These are phyloP conservation scores for Tetracentron sinense DNA, from an alignment of 164 flowering plant species.

Conservation along the genomic window DNA sequence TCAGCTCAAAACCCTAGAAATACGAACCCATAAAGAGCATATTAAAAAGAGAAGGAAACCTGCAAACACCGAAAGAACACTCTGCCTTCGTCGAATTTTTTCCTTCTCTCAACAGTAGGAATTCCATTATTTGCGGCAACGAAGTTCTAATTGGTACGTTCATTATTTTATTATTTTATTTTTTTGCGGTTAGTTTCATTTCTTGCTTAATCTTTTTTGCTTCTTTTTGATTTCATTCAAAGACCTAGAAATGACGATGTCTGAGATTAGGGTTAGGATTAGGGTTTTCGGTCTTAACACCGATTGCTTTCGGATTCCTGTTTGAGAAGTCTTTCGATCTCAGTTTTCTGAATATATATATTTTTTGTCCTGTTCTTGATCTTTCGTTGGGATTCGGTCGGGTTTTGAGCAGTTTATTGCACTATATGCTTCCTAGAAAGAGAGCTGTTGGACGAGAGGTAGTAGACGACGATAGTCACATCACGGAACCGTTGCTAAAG, in stretches of 20 bases:
- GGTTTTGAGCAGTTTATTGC: conserved; percentile 45
- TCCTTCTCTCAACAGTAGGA: conserved; percentile 3
- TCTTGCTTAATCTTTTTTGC: conserved; percentile 2
- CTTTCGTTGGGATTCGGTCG: conserved; percentile 25
- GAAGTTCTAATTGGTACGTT: conserved; percentile 26
- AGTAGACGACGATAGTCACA: conserved; percentile 16
- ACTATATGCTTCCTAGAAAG: conserved; percentile 64
- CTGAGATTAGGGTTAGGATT: conserved; percentile 15
- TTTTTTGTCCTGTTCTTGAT: conserved; percentile 18
- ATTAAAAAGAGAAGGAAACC: neutral
- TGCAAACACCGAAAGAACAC: neutral
- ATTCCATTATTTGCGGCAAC: conserved; percentile 22
- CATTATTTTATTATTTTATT: conserved; percentile 4
- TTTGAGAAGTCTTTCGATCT: conserved; percentile 14
- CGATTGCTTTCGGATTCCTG: conserved; percentile 11
- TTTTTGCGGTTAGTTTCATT: neutral
- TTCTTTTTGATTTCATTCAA: conserved; percentile 8
- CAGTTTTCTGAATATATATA: conserved; percentile 22
- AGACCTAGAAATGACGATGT: conserved; percentile 10
- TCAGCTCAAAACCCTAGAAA: conserved; percentile 15
- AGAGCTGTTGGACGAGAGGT: conserved; percentile 36
- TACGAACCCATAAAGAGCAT: neutral
- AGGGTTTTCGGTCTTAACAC: conserved; percentile 20
- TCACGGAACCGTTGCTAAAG: conserved; percentile 29
- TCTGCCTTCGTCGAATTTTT: neutral